phyloP scores from a whole-genome alignment of 2,329 filamentous ascomycete genomes.

The Penicillium sp. region DNA sequence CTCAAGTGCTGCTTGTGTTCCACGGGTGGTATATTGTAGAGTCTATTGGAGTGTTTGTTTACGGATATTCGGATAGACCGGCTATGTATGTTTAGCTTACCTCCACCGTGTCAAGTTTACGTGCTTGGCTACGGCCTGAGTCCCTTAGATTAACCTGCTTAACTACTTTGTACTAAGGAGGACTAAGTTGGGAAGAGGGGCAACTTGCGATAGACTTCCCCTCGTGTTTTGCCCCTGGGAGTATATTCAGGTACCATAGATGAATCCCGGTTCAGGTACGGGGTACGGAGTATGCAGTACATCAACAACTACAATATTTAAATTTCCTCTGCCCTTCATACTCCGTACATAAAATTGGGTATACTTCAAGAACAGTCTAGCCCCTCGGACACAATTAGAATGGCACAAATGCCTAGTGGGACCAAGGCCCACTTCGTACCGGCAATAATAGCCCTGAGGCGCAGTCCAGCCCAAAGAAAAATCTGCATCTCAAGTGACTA shows the following conservation, averaged over 20 bases:
- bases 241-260: too few species aligned
- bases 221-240: too few species aligned
- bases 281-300: too few species aligned
- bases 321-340: too few species aligned
- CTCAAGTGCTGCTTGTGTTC: too few species aligned
- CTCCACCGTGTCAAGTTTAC: neutral
- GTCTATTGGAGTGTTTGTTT: neutral
- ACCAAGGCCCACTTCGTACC: neutral
- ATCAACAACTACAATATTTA: too few species aligned
- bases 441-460: neutral
- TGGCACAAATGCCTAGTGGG: neutral
- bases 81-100: neutral
- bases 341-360: too few species aligned
- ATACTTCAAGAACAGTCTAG: neutral
- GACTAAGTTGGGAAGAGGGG: too few species aligned
- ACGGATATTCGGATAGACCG: neutral
- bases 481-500: neutral
- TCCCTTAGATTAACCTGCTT: neutral
- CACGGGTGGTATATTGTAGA: neutral
- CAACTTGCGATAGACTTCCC: too few species aligned
- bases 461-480: neutral
- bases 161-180: too few species aligned
- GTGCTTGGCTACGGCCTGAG: neutral
- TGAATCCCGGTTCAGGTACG: too few species aligned
- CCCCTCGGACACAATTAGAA: neutral